Evolutionary conservation across 1,284 basidiomycete genomes (phyloP).

Genomic region (Fomitiporia mediterranea): DNA sequence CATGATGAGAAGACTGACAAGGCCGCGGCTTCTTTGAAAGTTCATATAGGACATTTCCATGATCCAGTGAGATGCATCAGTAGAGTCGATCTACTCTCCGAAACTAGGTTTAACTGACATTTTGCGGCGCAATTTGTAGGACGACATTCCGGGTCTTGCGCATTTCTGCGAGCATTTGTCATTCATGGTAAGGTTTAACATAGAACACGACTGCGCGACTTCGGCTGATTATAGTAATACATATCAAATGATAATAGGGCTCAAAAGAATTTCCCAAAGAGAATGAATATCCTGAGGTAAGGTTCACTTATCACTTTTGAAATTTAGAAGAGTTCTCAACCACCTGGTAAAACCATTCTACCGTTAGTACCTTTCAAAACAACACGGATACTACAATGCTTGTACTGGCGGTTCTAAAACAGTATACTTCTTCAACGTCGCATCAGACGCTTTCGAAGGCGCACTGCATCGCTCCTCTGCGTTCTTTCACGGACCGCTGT

Average conservation of each 20-base stretch:
- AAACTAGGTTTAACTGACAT: too few relatives aligned
- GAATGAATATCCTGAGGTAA: slow-evolving; percentile 85
- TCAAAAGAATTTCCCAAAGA: slow-evolving; percentile 82
- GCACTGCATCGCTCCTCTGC: slow-evolving; percentile 90
- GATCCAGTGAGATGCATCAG: slow-evolving; percentile 68
- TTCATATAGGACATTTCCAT: slow-evolving; percentile 89
- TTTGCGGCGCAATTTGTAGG: too few relatives aligned
- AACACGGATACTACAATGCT: slow-evolving; percentile 91
- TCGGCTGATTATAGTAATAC: not conserved
- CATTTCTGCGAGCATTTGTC: slow-evolving; percentile 95
- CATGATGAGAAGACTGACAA: slow-evolving; percentile 90
- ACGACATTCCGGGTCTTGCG: slow-evolving; percentile 83
- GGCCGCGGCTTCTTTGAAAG: slow-evolving; percentile 90
- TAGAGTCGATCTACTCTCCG: not conserved
- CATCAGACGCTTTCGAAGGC: slow-evolving; percentile 73
- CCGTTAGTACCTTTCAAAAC: slow-evolving; percentile 76
- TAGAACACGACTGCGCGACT: not conserved
- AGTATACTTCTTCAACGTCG: slow-evolving; percentile 90
- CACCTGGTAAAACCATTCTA: not conserved
- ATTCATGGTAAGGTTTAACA: slow-evolving; percentile 71
- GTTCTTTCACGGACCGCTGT: slow-evolving; percentile 94
- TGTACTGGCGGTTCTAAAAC: slow-evolving; percentile 93
- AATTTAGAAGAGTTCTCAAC: too few relatives aligned
- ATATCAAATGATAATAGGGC: slow-evolving; percentile 43
- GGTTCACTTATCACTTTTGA: slow-evolving; percentile 3